phyloP scores from a whole-genome alignment of 2,329 filamentous ascomycete genomes.

The Hymenoscyphus fructigenus region DNA sequence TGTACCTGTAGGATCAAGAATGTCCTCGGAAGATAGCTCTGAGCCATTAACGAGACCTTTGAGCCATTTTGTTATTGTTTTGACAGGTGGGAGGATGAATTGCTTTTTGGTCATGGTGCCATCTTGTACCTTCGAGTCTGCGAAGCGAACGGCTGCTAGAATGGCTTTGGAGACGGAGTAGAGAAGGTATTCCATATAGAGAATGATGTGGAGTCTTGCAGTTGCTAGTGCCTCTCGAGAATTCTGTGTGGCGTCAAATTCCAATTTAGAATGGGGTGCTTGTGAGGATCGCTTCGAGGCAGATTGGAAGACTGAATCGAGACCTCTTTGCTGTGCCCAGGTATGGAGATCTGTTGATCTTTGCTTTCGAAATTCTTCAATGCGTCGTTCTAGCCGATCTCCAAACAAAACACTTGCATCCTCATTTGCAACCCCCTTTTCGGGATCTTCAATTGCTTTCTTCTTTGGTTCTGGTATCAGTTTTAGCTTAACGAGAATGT shows the following conservation, averaged over 20 bases:
- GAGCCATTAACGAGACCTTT: conserved; percentile 51
- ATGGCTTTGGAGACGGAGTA: conserved; percentile 57
- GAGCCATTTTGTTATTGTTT: conserved; percentile 63
- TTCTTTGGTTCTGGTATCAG: conserved; percentile 46
- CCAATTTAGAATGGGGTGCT: conserved; percentile 44
- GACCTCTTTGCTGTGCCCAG: conserved; percentile 46
- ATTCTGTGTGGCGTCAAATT: conserved; percentile 44
- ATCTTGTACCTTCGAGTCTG: conserved; percentile 58
- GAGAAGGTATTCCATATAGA: conserved; percentile 68
- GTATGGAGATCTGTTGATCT: conserved; percentile 48
- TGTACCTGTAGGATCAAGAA: conserved; percentile 49
- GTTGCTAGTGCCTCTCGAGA: conserved; percentile 18
- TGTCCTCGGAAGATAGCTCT: conserved; percentile 50
- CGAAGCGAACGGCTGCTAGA: conserved; percentile 61
- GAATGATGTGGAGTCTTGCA: conserved; percentile 63
- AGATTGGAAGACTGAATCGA: conserved; percentile 29
- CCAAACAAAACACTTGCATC: conserved; percentile 40
- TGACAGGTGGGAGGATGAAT: conserved; percentile 61
- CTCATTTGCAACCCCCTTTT: conserved; percentile 48
- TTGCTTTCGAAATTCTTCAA: conserved; percentile 52
- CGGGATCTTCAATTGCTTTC: conserved; percentile 40
- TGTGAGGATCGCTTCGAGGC: conserved; percentile 9
- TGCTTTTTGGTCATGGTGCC: conserved; percentile 60
- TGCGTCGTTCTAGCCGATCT: conserved; percentile 41
- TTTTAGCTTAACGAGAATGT: conserved; percentile 51